These are phyloP conservation scores for Parasitella parasitica DNA, from an alignment of 371 early-diverging fungal genomes.

Conservation along the genomic window DNA sequence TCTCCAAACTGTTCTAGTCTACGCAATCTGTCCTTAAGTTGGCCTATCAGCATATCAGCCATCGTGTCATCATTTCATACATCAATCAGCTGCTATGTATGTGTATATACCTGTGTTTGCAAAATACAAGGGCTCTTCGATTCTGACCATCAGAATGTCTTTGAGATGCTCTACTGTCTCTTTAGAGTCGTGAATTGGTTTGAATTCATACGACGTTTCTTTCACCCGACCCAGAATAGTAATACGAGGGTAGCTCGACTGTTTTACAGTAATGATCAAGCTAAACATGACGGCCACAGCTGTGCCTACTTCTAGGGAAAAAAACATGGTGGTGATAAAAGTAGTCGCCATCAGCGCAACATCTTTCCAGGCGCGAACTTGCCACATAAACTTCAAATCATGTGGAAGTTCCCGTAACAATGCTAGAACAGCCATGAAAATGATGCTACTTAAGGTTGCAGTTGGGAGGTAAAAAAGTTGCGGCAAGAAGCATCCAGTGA, in stretches of 20 bases:
- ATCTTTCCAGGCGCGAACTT: slow-evolving; percentile 82
- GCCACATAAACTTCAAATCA: slow-evolving; percentile 75
- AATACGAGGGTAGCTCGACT: slow-evolving; percentile 77
- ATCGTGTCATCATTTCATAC: slow-evolving; percentile 53
- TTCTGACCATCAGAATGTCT: slow-evolving; percentile 76
- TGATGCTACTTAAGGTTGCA: slow-evolving; percentile 77
- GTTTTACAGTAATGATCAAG: slow-evolving; percentile 83
- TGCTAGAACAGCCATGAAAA: slow-evolving; percentile 76
- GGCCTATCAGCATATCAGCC: slow-evolving; percentile 53
- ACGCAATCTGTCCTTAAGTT: slow-evolving; percentile 82
- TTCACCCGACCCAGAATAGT: slow-evolving; percentile 50
- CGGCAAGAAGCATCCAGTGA: slow-evolving; percentile 69
- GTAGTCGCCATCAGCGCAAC: slow-evolving; percentile 72
- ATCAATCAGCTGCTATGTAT: no score
- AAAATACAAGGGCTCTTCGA: slow-evolving; percentile 89
- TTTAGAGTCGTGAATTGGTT: slow-evolving; percentile 15
- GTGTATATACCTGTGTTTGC: slow-evolving; percentile 79
- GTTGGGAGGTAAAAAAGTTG: slow-evolving; percentile 81
- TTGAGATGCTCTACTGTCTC: slow-evolving; percentile 57
- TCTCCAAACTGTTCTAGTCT: slow-evolving; percentile 87
- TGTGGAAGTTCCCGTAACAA: slow-evolving; percentile 76
- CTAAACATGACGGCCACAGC: slow-evolving; percentile 79
- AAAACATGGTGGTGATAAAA: slow-evolving; percentile 73
- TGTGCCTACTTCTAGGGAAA: slow-evolving; percentile 86
- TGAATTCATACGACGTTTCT: slow-evolving; percentile 19